phyloP scores from a whole-genome alignment of 2,329 filamentous ascomycete species.

The Lasiodiplodia theobromae region DNA sequence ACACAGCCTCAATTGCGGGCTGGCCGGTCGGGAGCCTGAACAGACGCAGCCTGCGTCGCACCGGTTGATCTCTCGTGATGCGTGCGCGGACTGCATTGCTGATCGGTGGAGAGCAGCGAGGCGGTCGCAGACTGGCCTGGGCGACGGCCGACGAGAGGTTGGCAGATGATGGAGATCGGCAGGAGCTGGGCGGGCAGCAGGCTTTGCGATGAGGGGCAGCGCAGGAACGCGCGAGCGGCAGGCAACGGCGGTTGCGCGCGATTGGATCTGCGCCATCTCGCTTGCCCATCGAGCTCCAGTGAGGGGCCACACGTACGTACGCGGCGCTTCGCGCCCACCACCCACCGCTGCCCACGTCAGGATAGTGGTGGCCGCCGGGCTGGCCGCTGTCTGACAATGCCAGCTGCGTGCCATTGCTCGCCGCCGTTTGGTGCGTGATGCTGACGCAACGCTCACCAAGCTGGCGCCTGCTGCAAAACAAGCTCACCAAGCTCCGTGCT shows the following conservation, averaged over 20 bases:
- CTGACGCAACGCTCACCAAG: constrained; percentile 9
- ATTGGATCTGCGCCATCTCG: constrained; percentile 25
- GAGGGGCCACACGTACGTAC: constrained; percentile 12
- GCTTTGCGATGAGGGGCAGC: constrained; percentile 2
- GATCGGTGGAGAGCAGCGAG: constrained; percentile 6
- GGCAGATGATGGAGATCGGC: constrained; percentile 21
- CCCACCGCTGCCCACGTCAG: constrained; percentile 9
- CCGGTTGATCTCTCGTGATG: constrained; percentile 20
- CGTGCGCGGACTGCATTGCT: constrained; percentile 8
- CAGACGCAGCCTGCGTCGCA: neutral
- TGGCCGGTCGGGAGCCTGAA: neutral
- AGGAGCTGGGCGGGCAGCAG: constrained; percentile 5
- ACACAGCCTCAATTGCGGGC: constrained; percentile 24
- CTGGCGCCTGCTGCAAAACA: constrained; percentile 13
- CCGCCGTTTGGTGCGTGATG: neutral
- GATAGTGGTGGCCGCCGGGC: constrained; percentile 10
- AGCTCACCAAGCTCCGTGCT: constrained; percentile 29
- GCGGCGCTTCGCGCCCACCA: constrained; percentile 11
- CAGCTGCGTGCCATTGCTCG: neutral
- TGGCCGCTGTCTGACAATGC: neutral
- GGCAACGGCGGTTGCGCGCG: constrained; percentile 5
- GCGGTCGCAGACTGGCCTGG: neutral
- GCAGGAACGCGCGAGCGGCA: constrained; percentile 3
- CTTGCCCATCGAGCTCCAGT: constrained; percentile 2
- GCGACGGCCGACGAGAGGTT: neutral